phyloP scores from a whole-genome alignment of 1,284 basidiomycete species.

The Fomitopsis pinicola region DNA sequence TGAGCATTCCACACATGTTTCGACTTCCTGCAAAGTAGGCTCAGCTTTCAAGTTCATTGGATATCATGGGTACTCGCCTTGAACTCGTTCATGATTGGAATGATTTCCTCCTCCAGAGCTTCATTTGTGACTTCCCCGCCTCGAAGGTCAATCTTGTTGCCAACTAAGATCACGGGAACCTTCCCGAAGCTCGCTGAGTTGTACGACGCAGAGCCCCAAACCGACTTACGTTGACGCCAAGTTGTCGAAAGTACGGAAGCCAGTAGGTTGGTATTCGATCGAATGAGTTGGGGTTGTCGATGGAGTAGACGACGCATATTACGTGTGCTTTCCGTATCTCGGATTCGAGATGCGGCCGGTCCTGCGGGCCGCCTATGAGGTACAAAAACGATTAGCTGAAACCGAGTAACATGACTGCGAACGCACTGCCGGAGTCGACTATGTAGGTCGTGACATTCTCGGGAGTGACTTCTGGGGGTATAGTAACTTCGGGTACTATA shows the following conservation, averaged over 20 bases:
- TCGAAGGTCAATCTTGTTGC: slow-evolving; percentile 97
- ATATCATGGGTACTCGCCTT: slow-evolving; percentile 53
- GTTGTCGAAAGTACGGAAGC: slow-evolving; percentile 94
- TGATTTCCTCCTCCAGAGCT: slow-evolving; percentile 90
- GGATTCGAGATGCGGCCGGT: slow-evolving; percentile 85
- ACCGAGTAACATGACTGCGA: neutral
- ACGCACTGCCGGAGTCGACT: slow-evolving; percentile 88
- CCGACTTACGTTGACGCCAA: slow-evolving; percentile 84
- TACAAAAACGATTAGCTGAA: slow-evolving; percentile 11
- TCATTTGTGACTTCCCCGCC: slow-evolving; percentile 93
- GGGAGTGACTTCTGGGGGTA: slow-evolving; percentile 92
- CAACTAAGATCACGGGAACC: slow-evolving; percentile 96
- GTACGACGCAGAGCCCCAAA: neutral
- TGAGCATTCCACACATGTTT: slow-evolving; percentile 97
- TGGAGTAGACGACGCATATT: slow-evolving; percentile 96
- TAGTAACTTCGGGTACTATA: slow-evolving; percentile 92
- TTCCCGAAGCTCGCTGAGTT: slow-evolving; percentile 28
- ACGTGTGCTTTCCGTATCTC: slow-evolving; percentile 97
- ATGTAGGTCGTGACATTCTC: slow-evolving; percentile 96
- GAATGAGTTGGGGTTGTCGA: slow-evolving; percentile 94
- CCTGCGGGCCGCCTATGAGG: slow-evolving; percentile 63
- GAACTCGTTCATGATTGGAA: slow-evolving; percentile 96
- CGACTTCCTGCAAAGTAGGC: slow-evolving; percentile 71
- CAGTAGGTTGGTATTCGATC: slow-evolving; percentile 98
- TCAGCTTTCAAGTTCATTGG: slow-evolving; percentile 1